phyloP scores from a whole-genome alignment of 2,329 filamentous ascomycete genomes.

The Sclerotinia nivalis region DNA sequence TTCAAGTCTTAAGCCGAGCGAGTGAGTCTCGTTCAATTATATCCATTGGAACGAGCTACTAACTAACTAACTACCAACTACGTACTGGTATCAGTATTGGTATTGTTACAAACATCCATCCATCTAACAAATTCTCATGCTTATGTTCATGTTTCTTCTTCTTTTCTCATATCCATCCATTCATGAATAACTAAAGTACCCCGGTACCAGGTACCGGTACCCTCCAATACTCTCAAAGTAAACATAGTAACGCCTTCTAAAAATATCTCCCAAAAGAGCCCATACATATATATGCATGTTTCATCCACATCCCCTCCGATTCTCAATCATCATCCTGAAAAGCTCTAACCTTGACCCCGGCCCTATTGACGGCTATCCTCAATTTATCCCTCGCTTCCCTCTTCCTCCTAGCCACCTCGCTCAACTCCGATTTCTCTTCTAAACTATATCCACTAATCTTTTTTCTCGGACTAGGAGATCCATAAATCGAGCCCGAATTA shows the following conservation, averaged over 20 bases:
- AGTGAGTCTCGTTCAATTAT: not conserved
- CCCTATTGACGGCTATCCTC: slow-evolving; percentile 39
- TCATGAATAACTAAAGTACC: not conserved
- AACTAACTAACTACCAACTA: not conserved
- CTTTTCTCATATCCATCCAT: slow-evolving; percentile 7
- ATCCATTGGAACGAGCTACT: not conserved
- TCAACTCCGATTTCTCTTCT: slow-evolving; percentile 59
- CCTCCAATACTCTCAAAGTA: not conserved
- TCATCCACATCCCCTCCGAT: not conserved
- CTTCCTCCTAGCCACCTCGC: slow-evolving; percentile 54
- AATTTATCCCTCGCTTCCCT: slow-evolving; percentile 56
- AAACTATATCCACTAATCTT: slow-evolving; percentile 62
- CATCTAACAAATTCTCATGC: not conserved
- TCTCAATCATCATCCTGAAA: slow-evolving; percentile 35
- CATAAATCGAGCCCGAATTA: slow-evolving; percentile 36
- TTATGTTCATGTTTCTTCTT: not conserved
- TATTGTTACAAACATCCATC: slow-evolving; percentile 7
- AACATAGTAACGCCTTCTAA: slow-evolving; percentile 2
- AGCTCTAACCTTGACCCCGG: slow-evolving; percentile 36
- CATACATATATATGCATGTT: not conserved
- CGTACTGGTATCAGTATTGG: slow-evolving; percentile 5
- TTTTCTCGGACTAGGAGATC: slow-evolving; percentile 49
- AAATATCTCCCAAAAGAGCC: not conserved
- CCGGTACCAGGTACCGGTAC: no score
- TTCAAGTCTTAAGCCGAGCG: no score